These are phyloP conservation scores for Acanthamoeba triangularis DNA, from an alignment of 208 protist genomes.

Conservation along the genomic window DNA sequence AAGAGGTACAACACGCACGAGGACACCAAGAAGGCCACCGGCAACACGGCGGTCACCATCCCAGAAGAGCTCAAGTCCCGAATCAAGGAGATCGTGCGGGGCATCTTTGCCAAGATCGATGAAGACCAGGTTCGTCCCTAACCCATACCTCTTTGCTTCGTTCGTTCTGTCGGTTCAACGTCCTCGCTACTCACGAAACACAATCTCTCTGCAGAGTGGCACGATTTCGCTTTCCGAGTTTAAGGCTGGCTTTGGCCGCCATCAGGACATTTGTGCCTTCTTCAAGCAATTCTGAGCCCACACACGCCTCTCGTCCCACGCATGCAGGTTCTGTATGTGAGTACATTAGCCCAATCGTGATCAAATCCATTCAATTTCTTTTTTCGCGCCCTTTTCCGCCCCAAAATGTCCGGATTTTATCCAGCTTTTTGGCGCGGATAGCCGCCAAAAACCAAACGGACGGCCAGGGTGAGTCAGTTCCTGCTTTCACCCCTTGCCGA, in stretches of 20 bases:
- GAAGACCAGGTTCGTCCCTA: background rate
- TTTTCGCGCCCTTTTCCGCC: background rate
- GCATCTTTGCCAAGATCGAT: conserved; percentile 15
- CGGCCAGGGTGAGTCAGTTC: background rate
- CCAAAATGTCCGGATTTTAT: background rate
- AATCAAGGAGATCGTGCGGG: background rate
- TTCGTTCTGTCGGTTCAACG: no score
- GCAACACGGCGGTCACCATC: background rate
- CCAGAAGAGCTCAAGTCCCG: background rate
- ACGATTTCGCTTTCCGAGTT: background rate
- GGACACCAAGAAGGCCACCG: background rate
- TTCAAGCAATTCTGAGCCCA: conserved; percentile 1
- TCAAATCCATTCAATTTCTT: no score
- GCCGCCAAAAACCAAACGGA: background rate
- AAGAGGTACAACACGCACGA: background rate
- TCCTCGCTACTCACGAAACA: background rate
- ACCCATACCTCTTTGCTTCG: background rate
- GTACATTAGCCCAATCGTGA: no score
- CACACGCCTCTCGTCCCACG: background rate
- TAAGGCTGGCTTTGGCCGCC: background rate
- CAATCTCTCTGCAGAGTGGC: background rate
- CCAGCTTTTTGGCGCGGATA: background rate
- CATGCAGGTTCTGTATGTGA: background rate
- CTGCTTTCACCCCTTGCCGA: background rate
- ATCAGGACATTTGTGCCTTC: background rate